Evolutionary conservation across 1,284 basidiomycete genomes (phyloP).

Genomic region (Apiotrichum veenhuisii): DNA sequence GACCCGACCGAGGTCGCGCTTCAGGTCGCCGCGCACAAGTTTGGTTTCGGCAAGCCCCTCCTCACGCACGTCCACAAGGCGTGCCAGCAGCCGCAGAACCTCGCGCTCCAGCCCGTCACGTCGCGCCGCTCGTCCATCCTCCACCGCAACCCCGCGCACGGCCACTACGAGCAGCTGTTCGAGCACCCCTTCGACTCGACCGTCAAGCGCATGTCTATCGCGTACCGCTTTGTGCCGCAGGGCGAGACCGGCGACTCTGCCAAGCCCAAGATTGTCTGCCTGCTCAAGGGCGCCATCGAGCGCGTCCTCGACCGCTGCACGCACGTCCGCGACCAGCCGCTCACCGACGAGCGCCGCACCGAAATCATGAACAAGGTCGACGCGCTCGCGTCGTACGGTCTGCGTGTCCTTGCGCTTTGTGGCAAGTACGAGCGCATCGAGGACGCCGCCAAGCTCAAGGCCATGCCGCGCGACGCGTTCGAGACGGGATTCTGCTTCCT

Average conservation of each 20-base stretch:
- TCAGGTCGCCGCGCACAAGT: slow-evolving; percentile 61
- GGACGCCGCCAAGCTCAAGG: slow-evolving; percentile 38
- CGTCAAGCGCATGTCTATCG: slow-evolving; percentile 62
- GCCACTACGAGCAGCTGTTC: slow-evolving; percentile 46
- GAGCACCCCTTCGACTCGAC: slow-evolving; percentile 62
- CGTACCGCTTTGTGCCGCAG: slow-evolving; percentile 42
- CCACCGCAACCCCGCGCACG: slow-evolving; percentile 17
- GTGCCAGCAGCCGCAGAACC: slow-evolving; percentile 15
- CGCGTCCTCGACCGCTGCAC: slow-evolving; percentile 58
- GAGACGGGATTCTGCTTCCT: slow-evolving; percentile 61
- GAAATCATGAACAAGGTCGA: slow-evolving; percentile 54
- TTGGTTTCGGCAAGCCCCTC: slow-evolving; percentile 49
- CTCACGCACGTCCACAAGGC: slow-evolving; percentile 31
- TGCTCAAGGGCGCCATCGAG: slow-evolving; percentile 64
- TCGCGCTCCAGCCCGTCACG: background rate
- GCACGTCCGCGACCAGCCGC: slow-evolving; percentile 36
- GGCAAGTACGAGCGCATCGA: slow-evolving; percentile 50
- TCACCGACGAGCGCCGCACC: slow-evolving; percentile 39
- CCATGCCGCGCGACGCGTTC: slow-evolving; percentile 54
- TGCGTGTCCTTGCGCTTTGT: slow-evolving; percentile 53
- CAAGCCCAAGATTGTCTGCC: slow-evolving; percentile 27
- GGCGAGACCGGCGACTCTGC: background rate
- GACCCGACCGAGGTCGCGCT: slow-evolving; percentile 67
- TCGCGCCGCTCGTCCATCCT: slow-evolving; percentile 13
- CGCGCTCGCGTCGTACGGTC: slow-evolving; percentile 58